Evolutionary conservation across 768 basidiomycete genomes (phyloP).

Genomic region (Mycena leptocephala): DNA sequence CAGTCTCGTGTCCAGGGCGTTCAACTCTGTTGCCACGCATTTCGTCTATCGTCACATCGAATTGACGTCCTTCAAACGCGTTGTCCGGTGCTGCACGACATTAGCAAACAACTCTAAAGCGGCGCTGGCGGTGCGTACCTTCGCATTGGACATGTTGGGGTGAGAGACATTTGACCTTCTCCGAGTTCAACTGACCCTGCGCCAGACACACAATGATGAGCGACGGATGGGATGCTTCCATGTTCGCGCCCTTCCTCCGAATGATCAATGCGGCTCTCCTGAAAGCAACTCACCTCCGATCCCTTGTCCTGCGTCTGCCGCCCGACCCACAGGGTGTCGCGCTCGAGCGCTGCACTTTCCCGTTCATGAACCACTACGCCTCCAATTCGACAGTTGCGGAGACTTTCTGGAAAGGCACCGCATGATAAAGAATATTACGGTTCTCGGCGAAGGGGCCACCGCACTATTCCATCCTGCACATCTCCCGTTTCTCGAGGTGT

Average conservation of each 20-base stretch:
- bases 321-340: background rate
- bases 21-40: slow-evolving; percentile 1
- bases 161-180: background rate
- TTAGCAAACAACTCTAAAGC: background rate
- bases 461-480: background rate
- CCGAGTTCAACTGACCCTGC: background rate
- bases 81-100: background rate
- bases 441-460: background rate
- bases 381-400: background rate
- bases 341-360: background rate
- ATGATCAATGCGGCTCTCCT: slow-evolving; percentile 2
- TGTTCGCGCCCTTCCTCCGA: slow-evolving; percentile 14
- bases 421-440: background rate
- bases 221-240: background rate
- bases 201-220: slow-evolving; percentile 1
- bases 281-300: background rate
- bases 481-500: background rate
- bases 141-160: background rate
- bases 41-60: slow-evolving; percentile 10
- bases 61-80: slow-evolving; percentile 7
- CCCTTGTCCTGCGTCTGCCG: background rate
- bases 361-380: background rate
- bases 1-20: background rate
- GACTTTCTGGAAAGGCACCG: slow-evolving; percentile 1
- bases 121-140: background rate